These are phyloP conservation scores for Gossypium laxum DNA, from an alignment of 441 rosid genomes.

Conservation along the genomic window DNA sequence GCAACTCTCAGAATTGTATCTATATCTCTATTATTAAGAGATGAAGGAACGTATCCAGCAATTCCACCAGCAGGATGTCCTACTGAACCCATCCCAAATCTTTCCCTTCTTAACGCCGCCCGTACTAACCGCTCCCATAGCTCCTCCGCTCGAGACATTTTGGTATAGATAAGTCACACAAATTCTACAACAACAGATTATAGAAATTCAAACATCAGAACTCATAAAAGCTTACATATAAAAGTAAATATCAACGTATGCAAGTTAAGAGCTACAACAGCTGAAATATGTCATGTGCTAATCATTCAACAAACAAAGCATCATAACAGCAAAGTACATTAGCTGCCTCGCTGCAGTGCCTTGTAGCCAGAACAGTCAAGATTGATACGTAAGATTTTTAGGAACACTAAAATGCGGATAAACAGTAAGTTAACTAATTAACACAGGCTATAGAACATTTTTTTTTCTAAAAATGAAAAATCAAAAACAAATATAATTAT, in stretches of 20 bases:
- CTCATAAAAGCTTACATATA: not conserved
- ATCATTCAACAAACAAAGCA: not conserved
- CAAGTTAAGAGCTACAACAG: not conserved
- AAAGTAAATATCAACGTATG: not conserved
- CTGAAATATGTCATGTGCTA: not conserved
- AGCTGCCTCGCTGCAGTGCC: not conserved
- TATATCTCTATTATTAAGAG: slow-evolving; percentile 77
- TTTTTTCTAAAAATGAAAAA: not conserved
- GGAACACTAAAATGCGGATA: not conserved
- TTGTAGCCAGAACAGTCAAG: not conserved
- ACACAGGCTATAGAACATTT: not conserved
- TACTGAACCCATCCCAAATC: slow-evolving; percentile 39
- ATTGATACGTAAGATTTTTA: not conserved
- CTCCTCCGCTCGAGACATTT: slow-evolving; percentile 72
- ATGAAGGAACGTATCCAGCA: slow-evolving; percentile 76
- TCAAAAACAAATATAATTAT: not conserved
- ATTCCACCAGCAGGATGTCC: slow-evolving; percentile 53
- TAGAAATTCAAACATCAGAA: not conserved
- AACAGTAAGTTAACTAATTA: not conserved
- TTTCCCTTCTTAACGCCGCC: slow-evolving; percentile 68
- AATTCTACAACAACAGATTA: not conserved
- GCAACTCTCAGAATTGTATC: slow-evolving; percentile 89
- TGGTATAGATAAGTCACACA: slow-evolving; percentile 10
- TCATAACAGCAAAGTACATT: not conserved
- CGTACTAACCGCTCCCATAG: slow-evolving; percentile 81